Conservation (phyloP, 805 yeast genomes). For the Komagataella populi region DNA sequence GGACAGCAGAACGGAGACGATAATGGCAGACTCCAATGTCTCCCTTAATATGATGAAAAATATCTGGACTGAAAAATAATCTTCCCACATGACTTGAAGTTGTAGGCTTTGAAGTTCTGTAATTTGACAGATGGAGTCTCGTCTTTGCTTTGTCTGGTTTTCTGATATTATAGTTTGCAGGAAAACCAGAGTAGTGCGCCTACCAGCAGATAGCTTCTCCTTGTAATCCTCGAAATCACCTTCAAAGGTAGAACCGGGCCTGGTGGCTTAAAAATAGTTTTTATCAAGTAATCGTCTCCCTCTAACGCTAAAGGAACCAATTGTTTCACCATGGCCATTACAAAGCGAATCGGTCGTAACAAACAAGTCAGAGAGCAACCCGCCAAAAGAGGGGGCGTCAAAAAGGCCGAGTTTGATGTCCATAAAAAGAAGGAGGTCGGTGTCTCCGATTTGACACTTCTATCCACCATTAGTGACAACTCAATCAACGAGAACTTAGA, state of each 20-base stretch:
- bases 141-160: not conserved
- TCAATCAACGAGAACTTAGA: conserved; percentile 84
- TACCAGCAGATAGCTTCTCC: not conserved
- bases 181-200: not conserved
- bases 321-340: conserved; percentile 47
- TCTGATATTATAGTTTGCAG: too few species aligned
- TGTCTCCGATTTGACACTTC: conserved; percentile 82
- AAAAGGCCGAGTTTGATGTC: conserved; percentile 84
- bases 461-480: conserved; percentile 82
- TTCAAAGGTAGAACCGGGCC: not conserved
- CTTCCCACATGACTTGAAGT: conserved; percentile 19
- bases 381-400: conserved; percentile 43
- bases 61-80: conserved; percentile 56
- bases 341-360: conserved; percentile 60
- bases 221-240: not conserved
- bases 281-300: not conserved
- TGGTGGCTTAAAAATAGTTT: not conserved
- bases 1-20: conserved; percentile 59
- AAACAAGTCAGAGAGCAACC: conserved; percentile 36
- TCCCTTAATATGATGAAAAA: conserved; percentile 65
- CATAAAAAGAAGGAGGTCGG: conserved; percentile 95
- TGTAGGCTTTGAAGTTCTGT: not conserved
- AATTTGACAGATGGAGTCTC: not conserved
- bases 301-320: not conserved
- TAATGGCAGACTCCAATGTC: conserved; percentile 64